These are phyloP conservation scores for Saitozyma podzolica DNA, from an alignment of 768 basidiomycete genomes.

Conservation along the genomic window DNA sequence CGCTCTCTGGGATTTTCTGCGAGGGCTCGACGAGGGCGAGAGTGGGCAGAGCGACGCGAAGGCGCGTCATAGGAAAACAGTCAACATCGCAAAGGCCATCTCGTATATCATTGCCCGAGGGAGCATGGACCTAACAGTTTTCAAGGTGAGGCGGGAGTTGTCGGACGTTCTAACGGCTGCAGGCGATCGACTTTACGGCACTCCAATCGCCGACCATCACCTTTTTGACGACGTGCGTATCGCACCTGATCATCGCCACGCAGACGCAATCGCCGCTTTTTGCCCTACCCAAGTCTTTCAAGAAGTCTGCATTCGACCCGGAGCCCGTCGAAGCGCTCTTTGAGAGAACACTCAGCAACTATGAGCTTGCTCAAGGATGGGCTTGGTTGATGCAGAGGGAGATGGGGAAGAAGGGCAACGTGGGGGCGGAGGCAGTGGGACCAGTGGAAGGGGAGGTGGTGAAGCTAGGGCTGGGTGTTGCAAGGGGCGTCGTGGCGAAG, in stretches of 20 bases:
- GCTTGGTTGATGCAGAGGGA: slow-evolving; percentile 63
- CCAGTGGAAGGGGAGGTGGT: slow-evolving; percentile 55
- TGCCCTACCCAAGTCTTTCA: slow-evolving; percentile 34
- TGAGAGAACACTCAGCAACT: slow-evolving; percentile 67
- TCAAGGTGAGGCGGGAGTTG: slow-evolving; percentile 66
- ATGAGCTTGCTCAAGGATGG: slow-evolving; percentile 71
- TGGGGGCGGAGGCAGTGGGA: background rate
- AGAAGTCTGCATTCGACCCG: slow-evolving; percentile 26
- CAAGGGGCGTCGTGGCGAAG: slow-evolving; percentile 64
- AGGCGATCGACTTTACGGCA: slow-evolving; percentile 84
- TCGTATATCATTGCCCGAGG: slow-evolving; percentile 94
- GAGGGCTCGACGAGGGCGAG: slow-evolving; percentile 83
- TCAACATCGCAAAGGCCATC: slow-evolving; percentile 78
- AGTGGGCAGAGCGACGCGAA: slow-evolving; percentile 58
- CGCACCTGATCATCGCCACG: slow-evolving; percentile 68
- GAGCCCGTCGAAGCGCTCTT: slow-evolving; percentile 68
- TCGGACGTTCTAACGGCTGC: background rate
- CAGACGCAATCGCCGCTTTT: slow-evolving; percentile 73
- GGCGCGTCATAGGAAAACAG: slow-evolving; percentile 32
- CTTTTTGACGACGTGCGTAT: slow-evolving; percentile 73
- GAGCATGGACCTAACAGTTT: slow-evolving; percentile 67
- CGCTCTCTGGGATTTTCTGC: slow-evolving; percentile 93
- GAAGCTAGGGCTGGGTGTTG: slow-evolving; percentile 68
- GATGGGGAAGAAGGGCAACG: slow-evolving; percentile 41
- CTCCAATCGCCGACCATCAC: slow-evolving; percentile 64